Percentiles rank a stretch among this genome's conserved stretches.
These are phyloP conservation scores for Salix koriyanagi DNA, from an alignment of 345 rosid species.

Conservation along the genomic window DNA sequence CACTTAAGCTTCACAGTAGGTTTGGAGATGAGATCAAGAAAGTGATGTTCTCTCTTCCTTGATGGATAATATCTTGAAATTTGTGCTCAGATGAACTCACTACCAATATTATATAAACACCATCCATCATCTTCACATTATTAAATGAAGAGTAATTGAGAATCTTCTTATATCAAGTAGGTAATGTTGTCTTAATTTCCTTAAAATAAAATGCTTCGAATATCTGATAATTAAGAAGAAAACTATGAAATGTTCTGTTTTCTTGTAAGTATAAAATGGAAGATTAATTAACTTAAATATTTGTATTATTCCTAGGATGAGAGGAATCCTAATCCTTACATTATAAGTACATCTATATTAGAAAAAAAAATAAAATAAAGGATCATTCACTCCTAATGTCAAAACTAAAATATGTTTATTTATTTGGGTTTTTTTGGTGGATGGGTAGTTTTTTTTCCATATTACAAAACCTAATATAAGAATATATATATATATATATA, in stretches of 20 bases:
- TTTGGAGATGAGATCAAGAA: background rate
- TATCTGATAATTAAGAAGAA: background rate
- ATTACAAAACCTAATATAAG: no score
- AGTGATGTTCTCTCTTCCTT: background rate
- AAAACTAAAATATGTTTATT: background rate
- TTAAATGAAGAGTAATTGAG: no score
- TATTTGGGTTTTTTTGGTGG: background rate
- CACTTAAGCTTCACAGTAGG: background rate
- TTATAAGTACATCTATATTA: background rate
- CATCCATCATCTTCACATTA: no score
- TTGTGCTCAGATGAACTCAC: no score
- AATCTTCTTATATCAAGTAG: background rate
- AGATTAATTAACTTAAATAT: background rate
- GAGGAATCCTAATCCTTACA: background rate
- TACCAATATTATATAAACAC: no score
- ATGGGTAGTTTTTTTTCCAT: background rate
- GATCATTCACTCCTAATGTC: background rate
- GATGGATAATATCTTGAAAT: background rate
- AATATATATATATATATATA: no score
- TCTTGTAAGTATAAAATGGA: background rate
- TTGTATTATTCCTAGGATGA: background rate
- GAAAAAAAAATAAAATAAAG: background rate
- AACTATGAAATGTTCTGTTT: background rate
- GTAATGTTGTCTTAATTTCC: background rate
- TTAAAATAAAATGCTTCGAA: background rate